A percentile compares a stretch with the other conserved stretches of the same genome.
Evolutionary conservation across 345 rosid species (phyloP).

Genomic region (Theobroma cacao): DNA sequence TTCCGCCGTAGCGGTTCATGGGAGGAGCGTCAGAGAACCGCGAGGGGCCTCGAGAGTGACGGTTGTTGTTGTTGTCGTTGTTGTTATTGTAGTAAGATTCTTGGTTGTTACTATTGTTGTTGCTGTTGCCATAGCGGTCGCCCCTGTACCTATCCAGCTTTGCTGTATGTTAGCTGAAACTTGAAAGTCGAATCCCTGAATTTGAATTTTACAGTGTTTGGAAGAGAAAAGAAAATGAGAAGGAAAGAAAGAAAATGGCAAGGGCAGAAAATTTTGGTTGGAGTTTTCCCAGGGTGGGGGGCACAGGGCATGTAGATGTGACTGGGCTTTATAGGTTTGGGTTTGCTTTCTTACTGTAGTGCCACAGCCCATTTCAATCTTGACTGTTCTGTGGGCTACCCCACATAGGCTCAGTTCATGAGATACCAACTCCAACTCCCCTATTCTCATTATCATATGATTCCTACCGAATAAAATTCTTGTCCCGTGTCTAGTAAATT

Average conservation of each 20-base stretch:
- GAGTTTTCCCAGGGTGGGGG: background rate
- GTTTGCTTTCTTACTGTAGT: no score
- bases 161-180: background rate
- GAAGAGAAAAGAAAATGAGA: background rate
- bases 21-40: conserved; percentile 43
- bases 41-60: conserved; percentile 44
- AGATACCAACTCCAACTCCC: background rate
- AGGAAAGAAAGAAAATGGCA: background rate
- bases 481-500: no score
- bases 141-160: conserved; percentile 81
- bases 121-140: conserved; percentile 53
- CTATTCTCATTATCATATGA: no score
- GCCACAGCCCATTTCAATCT: background rate
- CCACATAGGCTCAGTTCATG: background rate
- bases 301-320: background rate
- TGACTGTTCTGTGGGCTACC: background rate
- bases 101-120: conserved; percentile 25
- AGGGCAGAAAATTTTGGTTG: background rate
- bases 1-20: conserved; percentile 28
- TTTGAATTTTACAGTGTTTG: background rate
- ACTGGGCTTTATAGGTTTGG: background rate
- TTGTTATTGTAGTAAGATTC: conserved; percentile 35
- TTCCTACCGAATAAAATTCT: no score
- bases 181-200: conserved; percentile 23
- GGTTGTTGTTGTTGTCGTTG: conserved; percentile 9